Conservation (phyloP, 306 rosid genomes). For the Ammopiptanthus mongolicus region DNA sequence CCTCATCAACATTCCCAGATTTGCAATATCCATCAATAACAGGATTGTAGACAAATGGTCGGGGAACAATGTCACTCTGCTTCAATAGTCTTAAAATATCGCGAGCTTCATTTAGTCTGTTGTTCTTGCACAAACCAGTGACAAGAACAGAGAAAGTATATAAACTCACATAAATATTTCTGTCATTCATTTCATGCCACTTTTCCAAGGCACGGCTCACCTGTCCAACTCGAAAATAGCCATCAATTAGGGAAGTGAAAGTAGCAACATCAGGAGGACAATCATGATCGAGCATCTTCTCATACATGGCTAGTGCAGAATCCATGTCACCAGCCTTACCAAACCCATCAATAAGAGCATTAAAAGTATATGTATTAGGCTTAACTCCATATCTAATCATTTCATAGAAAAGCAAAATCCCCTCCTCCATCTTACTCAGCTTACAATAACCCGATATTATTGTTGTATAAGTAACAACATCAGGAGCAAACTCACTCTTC, state of each 20-base stretch:
- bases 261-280: constrained; percentile 57
- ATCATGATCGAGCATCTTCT: constrained; percentile 47
- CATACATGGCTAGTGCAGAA: constrained; percentile 43
- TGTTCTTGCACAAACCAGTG: constrained; percentile 56
- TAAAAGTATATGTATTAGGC: constrained; percentile 59
- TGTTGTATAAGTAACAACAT: constrained; percentile 63
- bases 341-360: constrained; percentile 65
- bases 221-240: constrained; percentile 55
- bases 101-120: constrained; percentile 57
- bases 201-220: constrained; percentile 43
- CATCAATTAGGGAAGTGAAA: constrained; percentile 60
- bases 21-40: constrained; percentile 78
- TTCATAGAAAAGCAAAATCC: constrained; percentile 49
- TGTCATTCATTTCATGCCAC: constrained; percentile 62
- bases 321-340: constrained; percentile 54
- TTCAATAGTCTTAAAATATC: constrained; percentile 47
- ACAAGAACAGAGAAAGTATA: constrained; percentile 67
- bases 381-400: constrained; percentile 42
- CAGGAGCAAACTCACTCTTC: constrained; percentile 34
- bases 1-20: constrained; percentile 76
- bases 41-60: constrained; percentile 67
- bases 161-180: constrained; percentile 39
- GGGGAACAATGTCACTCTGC: constrained; percentile 31
- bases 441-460: constrained; percentile 66
- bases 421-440: constrained; percentile 53